These are phyloP conservation scores for Pyrenula aspistea DNA, from an alignment of 495 filamentous ascomycete species.

Conservation along the genomic window DNA sequence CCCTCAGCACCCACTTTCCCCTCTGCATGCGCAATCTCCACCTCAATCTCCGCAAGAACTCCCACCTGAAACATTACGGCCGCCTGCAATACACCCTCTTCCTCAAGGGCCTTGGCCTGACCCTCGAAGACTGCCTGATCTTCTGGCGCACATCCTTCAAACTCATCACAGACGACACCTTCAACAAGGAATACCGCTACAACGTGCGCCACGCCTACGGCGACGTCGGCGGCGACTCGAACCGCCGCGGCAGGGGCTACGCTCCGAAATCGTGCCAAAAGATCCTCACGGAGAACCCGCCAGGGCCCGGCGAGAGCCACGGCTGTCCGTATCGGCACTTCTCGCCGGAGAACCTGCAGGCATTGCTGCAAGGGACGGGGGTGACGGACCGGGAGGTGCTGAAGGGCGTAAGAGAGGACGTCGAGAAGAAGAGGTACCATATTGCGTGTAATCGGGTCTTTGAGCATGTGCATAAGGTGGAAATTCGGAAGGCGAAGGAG, in stretches of 20 bases:
- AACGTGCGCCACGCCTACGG: slow-evolving; percentile 90
- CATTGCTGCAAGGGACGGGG: slow-evolving; percentile 60
- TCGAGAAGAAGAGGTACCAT: slow-evolving; percentile 78
- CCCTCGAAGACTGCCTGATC: slow-evolving; percentile 77
- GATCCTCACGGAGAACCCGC: slow-evolving; percentile 75
- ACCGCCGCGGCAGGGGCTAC: slow-evolving; percentile 73
- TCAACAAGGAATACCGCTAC: slow-evolving; percentile 94
- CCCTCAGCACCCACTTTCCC: slow-evolving; percentile 78
- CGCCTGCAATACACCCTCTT: slow-evolving; percentile 94
- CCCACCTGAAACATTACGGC: slow-evolving; percentile 85
- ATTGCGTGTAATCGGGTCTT: slow-evolving; percentile 97
- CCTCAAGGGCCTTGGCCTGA: slow-evolving; percentile 91
- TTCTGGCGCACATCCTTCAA: slow-evolving; percentile 88
- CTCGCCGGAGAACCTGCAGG: slow-evolving; percentile 69
- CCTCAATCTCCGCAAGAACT: slow-evolving; percentile 65
- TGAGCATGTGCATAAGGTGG: slow-evolving; percentile 72
- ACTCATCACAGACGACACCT: slow-evolving; percentile 76
- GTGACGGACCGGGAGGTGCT: slow-evolving; percentile 68
- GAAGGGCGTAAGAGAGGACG: slow-evolving; percentile 74
- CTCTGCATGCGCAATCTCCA: slow-evolving; percentile 91
- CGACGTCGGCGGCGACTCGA: slow-evolving; percentile 87
- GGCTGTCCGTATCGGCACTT: slow-evolving; percentile 96
- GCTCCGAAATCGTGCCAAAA: slow-evolving; percentile 88
- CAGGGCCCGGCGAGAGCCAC: slow-evolving; percentile 74
- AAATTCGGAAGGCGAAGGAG: slow-evolving; percentile 84